Evolutionary conservation across 306 rosid species (phyloP), one percentile per base, ranked within the genome.

Genomic region (Morella rubra): DNA sequence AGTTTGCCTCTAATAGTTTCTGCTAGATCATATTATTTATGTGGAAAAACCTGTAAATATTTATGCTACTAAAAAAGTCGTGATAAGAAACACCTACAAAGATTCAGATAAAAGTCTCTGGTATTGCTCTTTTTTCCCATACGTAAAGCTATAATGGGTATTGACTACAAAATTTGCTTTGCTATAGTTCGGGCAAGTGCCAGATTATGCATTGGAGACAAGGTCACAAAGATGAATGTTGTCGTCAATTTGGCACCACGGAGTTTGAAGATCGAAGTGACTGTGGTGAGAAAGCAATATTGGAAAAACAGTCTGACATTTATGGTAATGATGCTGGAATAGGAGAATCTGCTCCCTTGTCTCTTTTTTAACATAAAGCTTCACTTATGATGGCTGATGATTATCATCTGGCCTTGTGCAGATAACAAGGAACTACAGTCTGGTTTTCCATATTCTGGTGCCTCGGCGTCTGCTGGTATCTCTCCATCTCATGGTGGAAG

Each of bases 201-300:
- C 97, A 91, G 83, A 91, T 91, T 75, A 73, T 84, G 80, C 97
- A 91, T 73, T 91, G 97, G 97, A 87, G 97, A 78, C 90, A 79
- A 73, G 97, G 97, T 75, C 97, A 91, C 82, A 89, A 83, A 86
- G 92, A 89, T 72, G 92, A 91, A 80, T 91, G 97, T 71, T 85
- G 74, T 71, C 91, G 82, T 78, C 67, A 77, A 1, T 46, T 51
- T 60, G 67, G 69, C 15, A 14, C 80, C 65, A 20, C 65, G 81
- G 83, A 55, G 44, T 45, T 77, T 12, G 67, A 72, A 41, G 83
- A 83, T 6, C 79, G 60, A 73, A 69, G 69, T 76, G 76, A 77
- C 67, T 62, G 81, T 54, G 19, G 16, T 54, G 66, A 80, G 66
- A 74, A 72, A 44, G 69, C 71, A 1, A 80, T 32, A 6, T 76